These are phyloP conservation scores for Russula ochroleuca DNA, from an alignment of 768 basidiomycete genomes.

Conservation along the genomic window DNA sequence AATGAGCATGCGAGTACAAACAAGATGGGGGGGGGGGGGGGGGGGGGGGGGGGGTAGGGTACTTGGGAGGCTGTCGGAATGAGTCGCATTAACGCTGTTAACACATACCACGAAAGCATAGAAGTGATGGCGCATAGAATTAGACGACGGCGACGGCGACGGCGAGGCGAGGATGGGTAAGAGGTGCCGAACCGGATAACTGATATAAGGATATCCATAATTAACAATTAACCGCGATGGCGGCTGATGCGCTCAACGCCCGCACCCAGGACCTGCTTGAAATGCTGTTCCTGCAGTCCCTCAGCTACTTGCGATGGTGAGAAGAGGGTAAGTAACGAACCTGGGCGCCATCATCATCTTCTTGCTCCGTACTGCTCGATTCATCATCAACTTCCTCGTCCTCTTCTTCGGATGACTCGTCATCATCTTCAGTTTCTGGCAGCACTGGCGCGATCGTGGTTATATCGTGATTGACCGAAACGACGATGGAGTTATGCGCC, in stretches of 20 bases:
- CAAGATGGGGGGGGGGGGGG: no score
- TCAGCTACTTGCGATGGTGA: neutral
- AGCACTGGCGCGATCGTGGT: conserved; percentile 6
- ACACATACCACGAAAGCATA: neutral
- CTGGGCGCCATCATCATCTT: conserved; percentile 33
- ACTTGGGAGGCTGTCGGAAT: neutral
- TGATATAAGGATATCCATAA: conserved; percentile 20
- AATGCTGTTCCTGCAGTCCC: conserved; percentile 16
- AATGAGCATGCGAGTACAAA: neutral
- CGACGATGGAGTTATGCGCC: neutral
- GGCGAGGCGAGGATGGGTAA: neutral
- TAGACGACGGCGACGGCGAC: neutral
- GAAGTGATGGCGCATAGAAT: neutral
- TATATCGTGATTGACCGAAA: neutral
- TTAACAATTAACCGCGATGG: conserved; percentile 23
- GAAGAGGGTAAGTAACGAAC: conserved; percentile 28
- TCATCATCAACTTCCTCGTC: conserved; percentile 26
- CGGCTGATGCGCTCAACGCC: conserved; percentile 29
- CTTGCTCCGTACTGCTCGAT: conserved; percentile 18
- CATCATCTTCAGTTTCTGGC: conserved; percentile 26
- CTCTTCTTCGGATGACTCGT: conserved; percentile 27
- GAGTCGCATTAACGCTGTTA: neutral
- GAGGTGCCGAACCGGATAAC: neutral
- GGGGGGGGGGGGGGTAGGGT: no score
- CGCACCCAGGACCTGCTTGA: conserved; percentile 26